These are phyloP conservation scores for Cucurbita ficifolia DNA, from an alignment of 306 rosid species.

Conservation along the genomic window DNA sequence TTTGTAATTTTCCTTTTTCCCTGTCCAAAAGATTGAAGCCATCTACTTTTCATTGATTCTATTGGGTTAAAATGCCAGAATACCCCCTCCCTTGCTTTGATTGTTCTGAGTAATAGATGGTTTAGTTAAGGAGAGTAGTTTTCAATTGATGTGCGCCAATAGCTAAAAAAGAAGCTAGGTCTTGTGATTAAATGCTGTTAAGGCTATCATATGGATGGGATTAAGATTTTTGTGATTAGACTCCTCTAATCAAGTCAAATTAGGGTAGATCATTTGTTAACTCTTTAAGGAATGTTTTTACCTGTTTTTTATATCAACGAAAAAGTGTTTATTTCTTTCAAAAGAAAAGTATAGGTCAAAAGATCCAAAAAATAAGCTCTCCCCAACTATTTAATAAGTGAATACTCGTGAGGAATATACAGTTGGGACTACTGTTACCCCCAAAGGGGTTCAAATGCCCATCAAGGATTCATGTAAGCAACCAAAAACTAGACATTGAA, in stretches of 20 bases:
- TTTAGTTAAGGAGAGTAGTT: neutral
- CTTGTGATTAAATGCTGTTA: neutral
- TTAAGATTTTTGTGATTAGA: neutral
- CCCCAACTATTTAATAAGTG: neutral
- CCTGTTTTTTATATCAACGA: neutral
- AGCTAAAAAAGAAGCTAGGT: neutral
- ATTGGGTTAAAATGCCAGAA: neutral
- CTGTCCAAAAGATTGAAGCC: neutral
- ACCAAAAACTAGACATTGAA: neutral
- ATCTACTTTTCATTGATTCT: neutral
- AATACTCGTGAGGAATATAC: neutral
- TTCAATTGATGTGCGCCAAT: neutral
- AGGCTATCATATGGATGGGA: neutral
- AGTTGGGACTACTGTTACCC: neutral
- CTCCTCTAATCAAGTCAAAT: neutral
- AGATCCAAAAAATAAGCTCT: neutral
- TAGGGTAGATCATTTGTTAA: neutral
- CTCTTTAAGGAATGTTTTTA: neutral
- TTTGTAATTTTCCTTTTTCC: neutral
- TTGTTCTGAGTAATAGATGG: neutral
- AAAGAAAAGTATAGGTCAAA: neutral
- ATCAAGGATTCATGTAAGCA: neutral
- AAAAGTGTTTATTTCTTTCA: neutral
- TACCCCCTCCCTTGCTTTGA: neutral
- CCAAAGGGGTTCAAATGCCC: neutral